Base-by-base conservation (phyloP, 805 yeast genomes). In the Zygosaccharomyces bisporus region DNA sequence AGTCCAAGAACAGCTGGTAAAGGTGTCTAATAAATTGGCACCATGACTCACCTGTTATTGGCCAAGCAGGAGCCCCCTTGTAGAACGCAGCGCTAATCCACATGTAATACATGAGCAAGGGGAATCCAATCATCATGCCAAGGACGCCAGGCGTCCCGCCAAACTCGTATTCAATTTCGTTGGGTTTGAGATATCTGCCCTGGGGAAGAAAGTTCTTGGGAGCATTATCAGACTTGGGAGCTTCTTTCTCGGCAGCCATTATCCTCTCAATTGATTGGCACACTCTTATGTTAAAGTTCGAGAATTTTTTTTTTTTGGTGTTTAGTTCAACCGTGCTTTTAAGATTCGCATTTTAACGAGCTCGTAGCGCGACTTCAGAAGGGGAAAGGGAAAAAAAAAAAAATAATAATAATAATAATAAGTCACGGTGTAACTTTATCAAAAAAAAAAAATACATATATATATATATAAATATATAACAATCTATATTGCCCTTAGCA, bases 51-150 rank as follows among this genome's bases (percentile, higher is more conserved):
- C 76, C 56, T 64, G 84, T 79, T 39, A 70, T 80, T 3, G 96
- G 96, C 64, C 73, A 68, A 18, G 95, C 88, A 21, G 86, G 74
- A 39, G 70, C 59, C 1, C 96, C 96, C 51, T 71, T 71, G 67
- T 88, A 87, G 64, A 83, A 89, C 50, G 78, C 77, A 41, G 93
- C 91, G 57, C 88, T 76, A 43, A 91, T 81, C 95, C 96, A 91
- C 93, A 93, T 84, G 69, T 93, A 93, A 75, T 83, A 87, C 99
- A 93, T 93, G 60, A 93, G 73, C 37, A 83, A 60, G 6, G 99
- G 99, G 70, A 93, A 93, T 3, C 95, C 95, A 35, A 79, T 61
- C 81, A 91, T 79, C 98, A 93, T 91, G 5, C 90, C 91, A 16
- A 82, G 46, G 39, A 88, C 96, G 45, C 99, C 99, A 5, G 73